Evolutionary conservation across 139 green algal genomes (phyloP).

Genomic region (Tetratostichococcus sp.): DNA sequence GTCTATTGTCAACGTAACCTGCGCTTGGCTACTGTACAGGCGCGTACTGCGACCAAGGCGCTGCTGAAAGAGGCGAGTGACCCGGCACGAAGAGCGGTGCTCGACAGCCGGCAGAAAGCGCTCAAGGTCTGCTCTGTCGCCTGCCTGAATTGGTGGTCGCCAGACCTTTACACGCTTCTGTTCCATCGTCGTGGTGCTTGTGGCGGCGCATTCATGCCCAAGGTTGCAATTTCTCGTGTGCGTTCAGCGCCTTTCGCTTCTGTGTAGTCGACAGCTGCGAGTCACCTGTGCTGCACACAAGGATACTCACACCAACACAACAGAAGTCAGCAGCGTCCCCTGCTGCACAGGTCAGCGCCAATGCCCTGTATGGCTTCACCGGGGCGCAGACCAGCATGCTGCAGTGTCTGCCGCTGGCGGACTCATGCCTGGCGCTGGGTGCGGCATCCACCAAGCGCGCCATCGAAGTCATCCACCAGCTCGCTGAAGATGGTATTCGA

Average conservation of each 20-base stretch:
- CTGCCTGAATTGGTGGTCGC: too few species aligned
- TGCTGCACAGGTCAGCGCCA: slow-evolving; percentile 36
- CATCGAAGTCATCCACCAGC: slow-evolving; percentile 29
- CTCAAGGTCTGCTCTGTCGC: slow-evolving; percentile 57
- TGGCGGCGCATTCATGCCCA: too few species aligned
- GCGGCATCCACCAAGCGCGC: slow-evolving; percentile 39
- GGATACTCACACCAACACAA: too few species aligned
- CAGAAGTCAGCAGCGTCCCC: too few species aligned
- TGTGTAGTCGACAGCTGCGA: too few species aligned
- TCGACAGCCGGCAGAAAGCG: slow-evolving; percentile 77
- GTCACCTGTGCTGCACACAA: too few species aligned
- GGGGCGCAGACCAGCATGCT: slow-evolving; percentile 27
- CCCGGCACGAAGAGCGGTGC: slow-evolving; percentile 34
- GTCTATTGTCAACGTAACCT: too few species aligned
- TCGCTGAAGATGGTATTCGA: not conserved
- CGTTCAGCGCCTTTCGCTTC: too few species aligned
- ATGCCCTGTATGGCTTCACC: slow-evolving; percentile 82
- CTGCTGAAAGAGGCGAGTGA: slow-evolving; percentile 34
- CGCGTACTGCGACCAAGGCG: slow-evolving; percentile 43
- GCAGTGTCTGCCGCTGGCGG: slow-evolving; percentile 72
- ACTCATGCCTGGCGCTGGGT: slow-evolving; percentile 74
- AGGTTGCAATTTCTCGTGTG: too few species aligned
- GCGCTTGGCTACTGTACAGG: too few species aligned
- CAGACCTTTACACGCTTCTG: too few species aligned
- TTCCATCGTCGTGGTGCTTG: too few species aligned